A percentile compares a stretch with the other conserved stretches of the same genome.
These are phyloP conservation scores for Cornus florida DNA, from an alignment of 148 eudicot species.

Conservation along the genomic window DNA sequence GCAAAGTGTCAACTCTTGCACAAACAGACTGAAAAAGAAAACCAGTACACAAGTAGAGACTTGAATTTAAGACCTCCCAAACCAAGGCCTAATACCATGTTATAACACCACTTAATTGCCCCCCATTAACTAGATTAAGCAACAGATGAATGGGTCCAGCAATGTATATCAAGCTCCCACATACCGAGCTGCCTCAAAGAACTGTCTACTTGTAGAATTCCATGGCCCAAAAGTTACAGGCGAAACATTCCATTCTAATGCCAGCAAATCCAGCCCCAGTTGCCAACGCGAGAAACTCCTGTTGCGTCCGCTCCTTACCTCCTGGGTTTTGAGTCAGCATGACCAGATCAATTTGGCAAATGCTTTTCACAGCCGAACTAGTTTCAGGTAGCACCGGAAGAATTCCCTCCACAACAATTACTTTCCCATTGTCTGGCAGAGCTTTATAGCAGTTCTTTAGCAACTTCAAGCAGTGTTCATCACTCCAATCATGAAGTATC, in stretches of 20 bases:
- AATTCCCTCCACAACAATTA: constrained; percentile 36
- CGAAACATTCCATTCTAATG: constrained; percentile 20
- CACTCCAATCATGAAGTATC: constrained; percentile 52
- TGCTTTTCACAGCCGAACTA: constrained; percentile 10
- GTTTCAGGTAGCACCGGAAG: constrained; percentile 20
- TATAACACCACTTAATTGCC: too few species aligned
- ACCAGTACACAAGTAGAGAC: too few species aligned
- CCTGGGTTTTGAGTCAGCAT: constrained; percentile 40
- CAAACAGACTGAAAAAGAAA: too few species aligned
- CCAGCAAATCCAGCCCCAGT: constrained; percentile 25
- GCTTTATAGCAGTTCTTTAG: constrained; percentile 39
- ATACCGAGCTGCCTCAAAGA: not conserved
- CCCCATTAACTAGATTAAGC: too few species aligned
- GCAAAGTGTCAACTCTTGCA: too few species aligned
- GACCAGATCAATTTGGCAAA: constrained; percentile 28
- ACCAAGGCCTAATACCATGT: too few species aligned
- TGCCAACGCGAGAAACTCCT: constrained; percentile 29
- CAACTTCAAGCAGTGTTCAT: constrained; percentile 37
- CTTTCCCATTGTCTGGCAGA: constrained; percentile 37
- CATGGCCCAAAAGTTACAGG: constrained; percentile 34
- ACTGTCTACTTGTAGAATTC: constrained; percentile 21
- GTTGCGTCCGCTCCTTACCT: constrained; percentile 31
- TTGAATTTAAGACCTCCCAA: too few species aligned
- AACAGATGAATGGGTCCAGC: too few species aligned
- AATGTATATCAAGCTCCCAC: too few species aligned